phyloP scores from a whole-genome alignment of 257 asterid genomes.

The Solanum boliviense region DNA sequence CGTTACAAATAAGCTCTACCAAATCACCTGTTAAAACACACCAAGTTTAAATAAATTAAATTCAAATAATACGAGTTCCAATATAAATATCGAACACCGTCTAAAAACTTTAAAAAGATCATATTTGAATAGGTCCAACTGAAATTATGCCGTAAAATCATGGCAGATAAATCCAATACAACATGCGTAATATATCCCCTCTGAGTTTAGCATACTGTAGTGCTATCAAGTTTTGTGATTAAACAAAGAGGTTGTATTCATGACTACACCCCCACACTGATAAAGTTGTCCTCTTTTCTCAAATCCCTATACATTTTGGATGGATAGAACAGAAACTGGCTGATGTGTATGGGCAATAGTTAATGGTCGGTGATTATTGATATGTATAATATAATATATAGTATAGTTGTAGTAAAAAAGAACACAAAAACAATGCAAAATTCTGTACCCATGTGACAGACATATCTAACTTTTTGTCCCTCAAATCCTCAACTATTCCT shows the following conservation, averaged over 20 bases:
- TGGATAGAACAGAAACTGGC: neutral
- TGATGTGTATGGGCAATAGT: neutral
- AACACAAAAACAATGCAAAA: neutral
- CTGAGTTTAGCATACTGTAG: neutral
- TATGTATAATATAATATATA: neutral
- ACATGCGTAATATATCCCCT: neutral
- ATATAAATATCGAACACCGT: fast-evolving
- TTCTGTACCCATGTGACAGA: conserved; percentile 1
- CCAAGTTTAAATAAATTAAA: neutral
- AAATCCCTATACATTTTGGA: neutral
- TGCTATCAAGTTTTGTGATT: neutral
- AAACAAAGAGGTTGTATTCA: neutral
- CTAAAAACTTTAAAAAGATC: neutral
- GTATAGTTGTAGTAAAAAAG: neutral
- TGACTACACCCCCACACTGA: neutral
- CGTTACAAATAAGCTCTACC: neutral
- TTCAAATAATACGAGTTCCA: neutral
- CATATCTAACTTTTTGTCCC: neutral
- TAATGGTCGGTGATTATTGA: conserved; percentile 4
- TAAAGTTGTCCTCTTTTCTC: neutral
- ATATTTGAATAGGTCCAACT: neutral
- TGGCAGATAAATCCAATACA: neutral
- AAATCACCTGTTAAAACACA: neutral
- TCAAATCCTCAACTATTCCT: neutral
- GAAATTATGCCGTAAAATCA: neutral